Conservation (phyloP, 2,329 filamentous ascomycete species). For the Pyrenochaeta sp. region DNA sequence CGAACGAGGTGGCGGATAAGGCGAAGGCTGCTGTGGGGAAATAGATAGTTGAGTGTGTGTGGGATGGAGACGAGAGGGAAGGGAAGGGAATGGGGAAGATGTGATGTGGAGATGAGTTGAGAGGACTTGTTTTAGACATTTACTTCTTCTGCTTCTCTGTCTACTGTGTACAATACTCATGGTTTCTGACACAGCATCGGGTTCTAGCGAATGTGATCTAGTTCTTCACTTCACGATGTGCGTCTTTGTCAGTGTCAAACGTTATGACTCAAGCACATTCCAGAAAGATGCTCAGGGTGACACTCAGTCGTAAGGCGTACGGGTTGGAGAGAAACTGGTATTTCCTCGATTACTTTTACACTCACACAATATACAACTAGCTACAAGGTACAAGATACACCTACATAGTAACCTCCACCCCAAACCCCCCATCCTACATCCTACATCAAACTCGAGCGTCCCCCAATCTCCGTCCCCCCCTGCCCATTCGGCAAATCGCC, state of each 20-base stretch:
- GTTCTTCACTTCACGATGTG: too few species aligned
- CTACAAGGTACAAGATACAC: too few species aligned
- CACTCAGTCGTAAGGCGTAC: too few species aligned
- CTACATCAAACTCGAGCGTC: conserved; percentile 91
- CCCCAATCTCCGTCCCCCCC: conserved; percentile 89
- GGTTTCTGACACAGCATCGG: neutral
- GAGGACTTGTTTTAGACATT: neutral
- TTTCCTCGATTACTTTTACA: too few species aligned
- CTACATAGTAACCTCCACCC: too few species aligned
- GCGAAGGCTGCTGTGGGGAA: conserved; percentile 17
- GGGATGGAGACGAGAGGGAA: neutral
- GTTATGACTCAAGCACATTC: too few species aligned
- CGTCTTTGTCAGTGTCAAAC: too few species aligned
- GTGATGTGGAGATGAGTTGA: neutral
- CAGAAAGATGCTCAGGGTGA: too few species aligned
- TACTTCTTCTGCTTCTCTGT: neutral
- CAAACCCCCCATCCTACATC: too few species aligned
- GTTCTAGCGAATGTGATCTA: neutral
- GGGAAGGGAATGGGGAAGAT: neutral
- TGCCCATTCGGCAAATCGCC: conserved; percentile 96
- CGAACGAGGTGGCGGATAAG: conserved; percentile 14
- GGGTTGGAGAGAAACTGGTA: too few species aligned
- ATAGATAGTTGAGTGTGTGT: conserved; percentile 3
- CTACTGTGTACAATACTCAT: neutral
- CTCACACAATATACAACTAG: too few species aligned